Conservation (phyloP, 805 yeast genomes). For the Candida chauliodis region DNA sequence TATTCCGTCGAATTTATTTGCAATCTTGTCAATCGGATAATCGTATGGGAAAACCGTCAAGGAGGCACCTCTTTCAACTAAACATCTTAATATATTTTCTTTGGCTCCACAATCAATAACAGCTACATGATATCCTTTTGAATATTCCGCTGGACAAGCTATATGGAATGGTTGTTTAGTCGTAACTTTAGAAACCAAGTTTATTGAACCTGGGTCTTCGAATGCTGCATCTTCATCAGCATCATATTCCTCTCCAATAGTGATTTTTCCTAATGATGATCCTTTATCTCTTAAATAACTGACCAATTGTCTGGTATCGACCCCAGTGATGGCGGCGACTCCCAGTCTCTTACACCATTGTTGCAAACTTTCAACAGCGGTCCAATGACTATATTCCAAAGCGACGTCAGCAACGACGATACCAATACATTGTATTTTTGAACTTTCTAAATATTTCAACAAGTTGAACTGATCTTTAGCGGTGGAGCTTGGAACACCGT, state of each 20-base stretch:
- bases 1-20: constrained; percentile 89
- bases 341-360: constrained; percentile 97
- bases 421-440: constrained; percentile 89
- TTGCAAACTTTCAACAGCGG: constrained; percentile 92
- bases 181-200: constrained; percentile 88
- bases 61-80: constrained; percentile 92
- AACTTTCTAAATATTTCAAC: constrained; percentile 87
- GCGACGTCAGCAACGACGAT: constrained; percentile 96
- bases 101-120: constrained; percentile 98
- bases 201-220: constrained; percentile 84
- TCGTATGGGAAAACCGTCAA: constrained; percentile 96
- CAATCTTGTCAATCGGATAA: constrained; percentile 88
- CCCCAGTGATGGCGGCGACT: constrained; percentile 92
- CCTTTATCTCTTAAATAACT: constrained; percentile 94
- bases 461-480: constrained; percentile 80
- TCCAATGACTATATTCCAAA: constrained; percentile 97
- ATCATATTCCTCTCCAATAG: constrained; percentile 87
- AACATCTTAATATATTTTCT: constrained; percentile 92
- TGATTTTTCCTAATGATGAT: constrained; percentile 84
- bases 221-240: constrained; percentile 90
- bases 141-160: constrained; percentile 53
- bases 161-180: constrained; percentile 95
- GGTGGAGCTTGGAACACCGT: constrained; percentile 90
- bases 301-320: constrained; percentile 94
- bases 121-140: constrained; percentile 71